Percentiles rank a stretch among this genome's conserved stretches.
Evolutionary conservation across 352 stramenopile species (phyloP).

Genomic region (Peronospora tabacina): DNA sequence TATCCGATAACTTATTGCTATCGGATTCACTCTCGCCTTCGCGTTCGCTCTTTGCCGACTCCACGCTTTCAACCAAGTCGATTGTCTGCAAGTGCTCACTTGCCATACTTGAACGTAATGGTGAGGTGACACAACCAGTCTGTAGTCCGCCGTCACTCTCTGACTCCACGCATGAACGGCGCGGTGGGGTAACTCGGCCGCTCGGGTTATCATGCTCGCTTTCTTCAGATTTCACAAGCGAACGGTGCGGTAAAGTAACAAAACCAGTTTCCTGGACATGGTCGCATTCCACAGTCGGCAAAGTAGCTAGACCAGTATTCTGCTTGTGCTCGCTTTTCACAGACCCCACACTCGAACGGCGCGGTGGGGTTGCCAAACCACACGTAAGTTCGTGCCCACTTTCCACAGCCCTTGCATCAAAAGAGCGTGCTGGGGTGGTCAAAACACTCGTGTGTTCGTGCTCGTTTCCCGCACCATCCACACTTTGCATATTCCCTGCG

Average conservation of each 20-base stretch:
- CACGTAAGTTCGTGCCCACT: conserved; percentile 12
- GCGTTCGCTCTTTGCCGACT: background rate
- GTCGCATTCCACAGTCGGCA: background rate
- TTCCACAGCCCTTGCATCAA: conserved; percentile 1
- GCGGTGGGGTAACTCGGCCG: background rate
- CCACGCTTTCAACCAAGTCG: background rate
- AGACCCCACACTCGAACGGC: conserved; percentile 10
- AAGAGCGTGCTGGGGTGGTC: too few relatives aligned
- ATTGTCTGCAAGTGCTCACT: background rate
- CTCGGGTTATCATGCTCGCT: background rate
- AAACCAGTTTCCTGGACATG: conserved; percentile 4
- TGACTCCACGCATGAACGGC: conserved; percentile 5
- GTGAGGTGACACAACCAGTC: background rate
- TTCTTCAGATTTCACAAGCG: conserved; percentile 9
- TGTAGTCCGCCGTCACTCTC: background rate
- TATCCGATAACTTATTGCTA: background rate
- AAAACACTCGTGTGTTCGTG: too few relatives aligned
- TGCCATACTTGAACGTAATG: background rate
- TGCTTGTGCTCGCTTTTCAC: conserved; percentile 1
- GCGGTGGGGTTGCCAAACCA: conserved; percentile 10
- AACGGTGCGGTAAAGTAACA: conserved; percentile 1
- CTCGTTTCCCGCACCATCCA: background rate
- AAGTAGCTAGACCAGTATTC: conserved; percentile 1
- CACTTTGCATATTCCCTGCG: too few relatives aligned
- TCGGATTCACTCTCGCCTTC: conserved; percentile 1